A percentile compares a stretch with the other conserved stretches of the same genome.
Conservation (phyloP, 306 rosid species). For the Citrullus colocynthis region DNA sequence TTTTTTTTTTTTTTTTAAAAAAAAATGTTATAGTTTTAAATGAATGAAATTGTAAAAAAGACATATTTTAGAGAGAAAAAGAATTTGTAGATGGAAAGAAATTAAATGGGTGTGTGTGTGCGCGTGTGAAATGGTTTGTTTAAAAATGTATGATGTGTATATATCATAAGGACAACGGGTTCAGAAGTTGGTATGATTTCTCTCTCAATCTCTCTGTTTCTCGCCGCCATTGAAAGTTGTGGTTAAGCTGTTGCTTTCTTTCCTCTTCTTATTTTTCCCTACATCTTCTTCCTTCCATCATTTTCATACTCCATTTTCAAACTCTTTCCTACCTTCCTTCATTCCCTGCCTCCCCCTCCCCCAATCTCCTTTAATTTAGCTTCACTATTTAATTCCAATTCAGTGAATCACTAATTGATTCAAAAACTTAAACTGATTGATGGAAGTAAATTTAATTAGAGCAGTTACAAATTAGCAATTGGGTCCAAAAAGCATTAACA, state of each 20-base stretch:
- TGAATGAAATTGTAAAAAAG: neutral
- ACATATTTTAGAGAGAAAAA: too few relatives aligned
- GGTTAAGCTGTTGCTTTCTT: slow-evolving; percentile 6
- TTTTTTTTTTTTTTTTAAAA: too few relatives aligned
- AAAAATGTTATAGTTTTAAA: too few relatives aligned
- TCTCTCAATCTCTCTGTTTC: neutral
- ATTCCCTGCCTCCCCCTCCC: neutral
- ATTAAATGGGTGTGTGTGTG: too few relatives aligned
- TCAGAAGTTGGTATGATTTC: neutral
- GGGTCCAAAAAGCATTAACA: too few relatives aligned
- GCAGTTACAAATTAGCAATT: too few relatives aligned
- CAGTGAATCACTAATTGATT: too few relatives aligned
- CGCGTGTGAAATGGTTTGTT: neutral
- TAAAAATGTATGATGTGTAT: neutral
- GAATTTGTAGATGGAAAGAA: too few relatives aligned
- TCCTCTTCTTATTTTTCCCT: neutral
- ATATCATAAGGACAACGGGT: neutral
- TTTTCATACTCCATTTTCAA: neutral
- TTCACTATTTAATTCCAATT: too few relatives aligned
- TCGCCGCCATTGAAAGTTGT: slow-evolving; percentile 5
- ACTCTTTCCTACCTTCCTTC: neutral
- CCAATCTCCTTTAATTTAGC: too few relatives aligned
- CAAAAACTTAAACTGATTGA: too few relatives aligned
- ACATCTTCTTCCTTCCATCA: neutral
- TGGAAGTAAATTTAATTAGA: too few relatives aligned